These are phyloP conservation scores for Hypoxylon crocopeplum DNA, from an alignment of 495 filamentous ascomycete species.

Conservation along the genomic window DNA sequence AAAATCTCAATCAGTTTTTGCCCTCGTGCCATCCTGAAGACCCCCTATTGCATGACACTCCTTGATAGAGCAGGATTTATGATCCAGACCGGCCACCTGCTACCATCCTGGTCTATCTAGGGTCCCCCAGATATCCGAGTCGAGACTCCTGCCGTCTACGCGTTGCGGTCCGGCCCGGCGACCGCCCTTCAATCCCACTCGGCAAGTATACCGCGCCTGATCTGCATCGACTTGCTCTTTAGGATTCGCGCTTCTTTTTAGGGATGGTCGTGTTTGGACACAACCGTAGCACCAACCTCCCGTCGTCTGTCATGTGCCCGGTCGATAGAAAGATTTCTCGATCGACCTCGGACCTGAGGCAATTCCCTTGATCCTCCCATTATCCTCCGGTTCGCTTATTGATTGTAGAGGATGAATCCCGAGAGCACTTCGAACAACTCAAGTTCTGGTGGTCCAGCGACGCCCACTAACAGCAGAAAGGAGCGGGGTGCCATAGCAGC, in stretches of 20 bases:
- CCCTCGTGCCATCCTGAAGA: constrained; percentile 33
- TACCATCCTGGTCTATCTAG: constrained; percentile 24
- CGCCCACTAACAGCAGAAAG: constrained; percentile 46
- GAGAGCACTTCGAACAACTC: constrained; percentile 34
- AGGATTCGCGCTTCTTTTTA: constrained; percentile 25
- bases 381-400: constrained; percentile 15
- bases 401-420: constrained; percentile 35
- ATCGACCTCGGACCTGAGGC: constrained; percentile 30
- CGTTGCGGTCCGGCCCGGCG: constrained; percentile 38
- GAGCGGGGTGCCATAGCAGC: constrained; percentile 58
- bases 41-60: constrained; percentile 28
- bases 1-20: constrained; percentile 37
- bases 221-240: constrained; percentile 23
- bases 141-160: constrained; percentile 26
- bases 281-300: constrained; percentile 29
- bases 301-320: constrained; percentile 36
- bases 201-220: constrained; percentile 31
- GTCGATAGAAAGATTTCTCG: constrained; percentile 29
- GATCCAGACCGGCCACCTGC: constrained; percentile 23
- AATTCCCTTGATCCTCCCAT: constrained; percentile 11
- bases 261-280: constrained; percentile 33
- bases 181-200: constrained; percentile 22
- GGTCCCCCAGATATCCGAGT: constrained; percentile 26
- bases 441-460: constrained; percentile 39
- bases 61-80: constrained; percentile 29